Evolutionary conservation across 257 asterid genomes (phyloP).

Genomic region (Rhazya stricta): DNA sequence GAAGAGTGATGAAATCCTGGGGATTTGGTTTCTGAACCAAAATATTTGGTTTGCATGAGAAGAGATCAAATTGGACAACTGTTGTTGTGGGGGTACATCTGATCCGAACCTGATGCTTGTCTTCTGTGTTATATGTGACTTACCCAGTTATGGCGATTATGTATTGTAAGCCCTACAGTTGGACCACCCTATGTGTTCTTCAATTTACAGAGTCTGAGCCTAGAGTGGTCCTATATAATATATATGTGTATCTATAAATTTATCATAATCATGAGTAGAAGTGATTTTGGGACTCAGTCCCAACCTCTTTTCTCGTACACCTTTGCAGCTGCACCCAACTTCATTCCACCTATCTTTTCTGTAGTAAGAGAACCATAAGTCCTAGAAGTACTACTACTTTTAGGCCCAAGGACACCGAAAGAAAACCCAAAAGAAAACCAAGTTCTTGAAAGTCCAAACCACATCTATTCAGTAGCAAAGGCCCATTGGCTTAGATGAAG

Average conservation of each 20-base stretch:
- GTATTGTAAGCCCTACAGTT: slow-evolving; percentile 1
- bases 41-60: slow-evolving; percentile 12
- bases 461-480: neutral
- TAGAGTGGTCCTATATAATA: slow-evolving; percentile 32
- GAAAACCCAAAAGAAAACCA: too few relatives aligned
- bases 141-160: slow-evolving; percentile 16
- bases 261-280: slow-evolving; percentile 15
- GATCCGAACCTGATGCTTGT: slow-evolving; percentile 11
- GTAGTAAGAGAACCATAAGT: neutral
- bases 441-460: too few relatives aligned
- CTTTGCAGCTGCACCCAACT: neutral
- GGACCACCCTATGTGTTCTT: slow-evolving; percentile 33
- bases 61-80: slow-evolving; percentile 11
- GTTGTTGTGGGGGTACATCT: slow-evolving; percentile 24
- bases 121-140: slow-evolving; percentile 5
- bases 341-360: neutral
- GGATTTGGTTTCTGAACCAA: slow-evolving; percentile 14
- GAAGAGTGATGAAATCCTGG: slow-evolving; percentile 1
- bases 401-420: too few relatives aligned
- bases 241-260: neutral
- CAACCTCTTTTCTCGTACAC: slow-evolving; percentile 15
- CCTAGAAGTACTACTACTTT: too few relatives aligned
- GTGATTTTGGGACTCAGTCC: slow-evolving; percentile 18
- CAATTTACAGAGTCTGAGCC: slow-evolving; percentile 4
- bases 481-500: neutral